A percentile compares a stretch with the other conserved stretches of the same genome.
These are phyloP conservation scores for Paecilomyces formosus DNA, from an alignment of 2,329 filamentous ascomycete species.

Conservation along the genomic window DNA sequence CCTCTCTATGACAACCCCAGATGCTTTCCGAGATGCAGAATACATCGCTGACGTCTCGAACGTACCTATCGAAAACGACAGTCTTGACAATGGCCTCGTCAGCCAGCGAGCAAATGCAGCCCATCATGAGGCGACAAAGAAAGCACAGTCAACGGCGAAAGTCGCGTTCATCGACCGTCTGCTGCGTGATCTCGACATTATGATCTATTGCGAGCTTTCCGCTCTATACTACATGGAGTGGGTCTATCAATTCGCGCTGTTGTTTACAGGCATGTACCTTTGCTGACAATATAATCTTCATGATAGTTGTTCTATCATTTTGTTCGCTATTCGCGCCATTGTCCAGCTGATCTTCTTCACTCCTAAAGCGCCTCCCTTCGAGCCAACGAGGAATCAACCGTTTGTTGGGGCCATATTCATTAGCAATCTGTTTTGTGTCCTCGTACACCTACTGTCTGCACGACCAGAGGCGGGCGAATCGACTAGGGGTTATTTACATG, in stretches of 20 bases:
- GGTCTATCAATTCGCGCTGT: slow-evolving; percentile 14
- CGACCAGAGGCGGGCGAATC: slow-evolving; percentile 46
- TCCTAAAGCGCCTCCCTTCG: slow-evolving; percentile 48
- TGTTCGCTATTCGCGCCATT: slow-evolving; percentile 48
- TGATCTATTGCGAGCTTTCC: slow-evolving; percentile 56
- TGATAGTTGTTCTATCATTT: slow-evolving; percentile 50
- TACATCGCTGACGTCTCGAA: slow-evolving; percentile 39
- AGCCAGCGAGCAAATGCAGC: neutral
- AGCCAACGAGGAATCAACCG: slow-evolving; percentile 44
- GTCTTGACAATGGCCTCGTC: slow-evolving; percentile 4
- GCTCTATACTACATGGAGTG: slow-evolving; percentile 59
- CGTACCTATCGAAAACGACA: slow-evolving; percentile 20
- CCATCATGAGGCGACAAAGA: slow-evolving; percentile 20
- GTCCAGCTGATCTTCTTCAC: slow-evolving; percentile 54
- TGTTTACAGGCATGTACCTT: neutral
- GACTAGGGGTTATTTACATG: slow-evolving; percentile 50
- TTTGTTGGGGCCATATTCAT: slow-evolving; percentile 48
- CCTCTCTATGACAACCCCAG: slow-evolving; percentile 40
- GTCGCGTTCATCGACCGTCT: slow-evolving; percentile 47
- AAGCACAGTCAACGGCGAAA: slow-evolving; percentile 32
- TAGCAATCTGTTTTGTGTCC: slow-evolving; percentile 49
- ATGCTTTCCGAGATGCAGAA: slow-evolving; percentile 40
- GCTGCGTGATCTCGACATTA: slow-evolving; percentile 50
- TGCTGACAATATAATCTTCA: neutral
- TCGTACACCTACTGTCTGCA: slow-evolving; percentile 49